Evolutionary conservation across 1,139 yeast species (phyloP).

Genomic region (Hansenula sp.): DNA sequence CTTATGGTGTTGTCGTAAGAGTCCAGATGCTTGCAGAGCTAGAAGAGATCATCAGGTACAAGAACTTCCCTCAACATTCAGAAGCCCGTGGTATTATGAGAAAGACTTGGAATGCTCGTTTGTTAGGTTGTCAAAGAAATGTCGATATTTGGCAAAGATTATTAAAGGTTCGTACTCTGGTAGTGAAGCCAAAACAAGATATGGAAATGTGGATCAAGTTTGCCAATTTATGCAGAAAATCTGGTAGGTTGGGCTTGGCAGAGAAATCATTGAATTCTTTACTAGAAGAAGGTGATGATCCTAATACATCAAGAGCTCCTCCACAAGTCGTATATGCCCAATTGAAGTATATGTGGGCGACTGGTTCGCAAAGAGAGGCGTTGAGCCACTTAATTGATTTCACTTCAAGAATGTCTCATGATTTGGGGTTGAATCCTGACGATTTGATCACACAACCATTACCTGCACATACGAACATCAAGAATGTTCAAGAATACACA

Average conservation of each 20-base stretch:
- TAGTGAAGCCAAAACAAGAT: conserved; percentile 92
- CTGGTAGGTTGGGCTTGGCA: conserved; percentile 88
- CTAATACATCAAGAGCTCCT: conserved; percentile 75
- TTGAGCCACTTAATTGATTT: conserved; percentile 81
- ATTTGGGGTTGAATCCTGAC: conserved; percentile 73
- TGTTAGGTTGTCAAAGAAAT: conserved; percentile 91
- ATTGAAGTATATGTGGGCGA: conserved; percentile 94
- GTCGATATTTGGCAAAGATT: conserved; percentile 98
- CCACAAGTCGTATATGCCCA: conserved; percentile 98
- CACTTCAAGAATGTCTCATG: conserved; percentile 87
- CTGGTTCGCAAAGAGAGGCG: conserved; percentile 86
- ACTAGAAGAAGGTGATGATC: conserved; percentile 50
- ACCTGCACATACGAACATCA: conserved; percentile 72
- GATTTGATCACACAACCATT: conserved; percentile 87
- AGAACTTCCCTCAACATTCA: conserved; percentile 76
- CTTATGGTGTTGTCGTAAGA: conserved; percentile 93
- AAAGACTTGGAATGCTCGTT: conserved; percentile 90
- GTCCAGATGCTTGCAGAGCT: conserved; percentile 96
- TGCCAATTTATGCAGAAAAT: conserved; percentile 92
- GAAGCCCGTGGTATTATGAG: conserved; percentile 77
- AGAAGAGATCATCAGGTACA: conserved; percentile 90
- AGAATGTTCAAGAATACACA: conserved; percentile 82
- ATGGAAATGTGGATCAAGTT: conserved; percentile 98
- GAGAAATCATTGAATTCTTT: conserved; percentile 84
- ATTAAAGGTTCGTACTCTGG: conserved; percentile 89